Evolutionary conservation across 495 filamentous ascomycete species (phyloP).

Genomic region (Podospora australis): DNA sequence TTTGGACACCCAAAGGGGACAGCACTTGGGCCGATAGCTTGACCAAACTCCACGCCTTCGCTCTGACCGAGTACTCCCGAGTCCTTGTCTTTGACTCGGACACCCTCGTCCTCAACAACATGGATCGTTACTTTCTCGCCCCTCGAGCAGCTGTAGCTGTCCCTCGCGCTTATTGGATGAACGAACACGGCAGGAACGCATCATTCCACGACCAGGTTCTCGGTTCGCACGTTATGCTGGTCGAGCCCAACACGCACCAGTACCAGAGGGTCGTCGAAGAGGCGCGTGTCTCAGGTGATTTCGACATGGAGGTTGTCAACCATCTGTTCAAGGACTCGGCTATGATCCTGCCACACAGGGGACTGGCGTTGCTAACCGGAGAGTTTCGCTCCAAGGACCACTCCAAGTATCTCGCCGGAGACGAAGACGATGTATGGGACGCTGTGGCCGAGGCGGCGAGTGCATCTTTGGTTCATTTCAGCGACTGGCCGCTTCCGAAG

Average conservation of each 20-base stretch:
- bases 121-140: not conserved
- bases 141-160: not conserved
- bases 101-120: not conserved
- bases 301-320: slow-evolving; percentile 3
- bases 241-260: not conserved
- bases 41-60: slow-evolving; percentile 2
- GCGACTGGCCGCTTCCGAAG: slow-evolving; percentile 3
- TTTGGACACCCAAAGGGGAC: not conserved
- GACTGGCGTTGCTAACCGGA: slow-evolving; percentile 3
- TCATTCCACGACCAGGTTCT: not conserved
- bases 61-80: not conserved
- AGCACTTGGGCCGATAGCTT: not conserved
- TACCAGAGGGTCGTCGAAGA: not conserved
- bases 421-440: slow-evolving; percentile 1
- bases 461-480: not conserved
- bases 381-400: slow-evolving; percentile 1
- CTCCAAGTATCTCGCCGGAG: not conserved
- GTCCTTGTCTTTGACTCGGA: not conserved
- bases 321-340: slow-evolving; percentile 1
- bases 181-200: not conserved
- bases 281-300: not conserved
- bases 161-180: not conserved
- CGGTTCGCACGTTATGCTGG: slow-evolving; percentile 2
- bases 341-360: slow-evolving; percentile 1
- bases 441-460: not conserved